Evolutionary conservation across 2,329 filamentous ascomycete genomes (phyloP).

Genomic region (Penicillium sp.): DNA sequence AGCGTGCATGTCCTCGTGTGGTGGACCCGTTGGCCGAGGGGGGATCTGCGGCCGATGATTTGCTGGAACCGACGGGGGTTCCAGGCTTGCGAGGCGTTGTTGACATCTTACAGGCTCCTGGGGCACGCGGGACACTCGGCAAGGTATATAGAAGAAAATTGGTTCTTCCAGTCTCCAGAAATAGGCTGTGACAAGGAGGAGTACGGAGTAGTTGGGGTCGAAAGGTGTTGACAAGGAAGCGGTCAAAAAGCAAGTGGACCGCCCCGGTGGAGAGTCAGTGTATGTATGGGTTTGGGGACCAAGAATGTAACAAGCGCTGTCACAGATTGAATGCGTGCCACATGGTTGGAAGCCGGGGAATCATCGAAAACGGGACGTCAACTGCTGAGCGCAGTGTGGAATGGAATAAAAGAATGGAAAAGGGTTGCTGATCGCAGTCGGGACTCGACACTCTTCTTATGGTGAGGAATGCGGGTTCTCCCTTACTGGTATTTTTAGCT

Average conservation of each 20-base stretch:
- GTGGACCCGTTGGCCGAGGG: constrained; percentile 33
- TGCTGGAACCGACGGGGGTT: constrained; percentile 32
- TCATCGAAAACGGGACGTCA: constrained; percentile 15
- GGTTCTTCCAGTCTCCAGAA: neutral
- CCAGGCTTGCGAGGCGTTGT: constrained; percentile 43
- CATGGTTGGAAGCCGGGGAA: constrained; percentile 20
- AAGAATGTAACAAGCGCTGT: constrained; percentile 18
- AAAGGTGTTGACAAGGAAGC: constrained; percentile 18
- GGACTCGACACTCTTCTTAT: constrained; percentile 12
- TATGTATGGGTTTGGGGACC: constrained; percentile 12
- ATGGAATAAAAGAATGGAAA: constrained; percentile 11
- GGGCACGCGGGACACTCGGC: constrained; percentile 10
- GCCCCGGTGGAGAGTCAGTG: constrained; percentile 19
- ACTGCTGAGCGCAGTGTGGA: constrained; percentile 14
- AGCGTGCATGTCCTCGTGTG: constrained; percentile 42
- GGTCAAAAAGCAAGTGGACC: constrained; percentile 25
- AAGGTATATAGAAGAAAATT: constrained; percentile 13
- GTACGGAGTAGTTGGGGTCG: constrained; percentile 4
- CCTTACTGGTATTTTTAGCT: constrained; percentile 23
- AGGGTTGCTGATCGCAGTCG: constrained; percentile 16
- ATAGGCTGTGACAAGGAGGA: neutral
- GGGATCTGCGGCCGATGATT: constrained; percentile 29
- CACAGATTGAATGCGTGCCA: constrained; percentile 23
- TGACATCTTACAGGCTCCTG: constrained; percentile 37
- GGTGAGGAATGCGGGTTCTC: constrained; percentile 23